phyloP scores from a whole-genome alignment of 345 rosid genomes.

The Citrus sinensis region DVS_A1.0 CM039164.1:4038501-4039000 shows the following conservation, averaged over 20 bases:
- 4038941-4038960: not conserved
- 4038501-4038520: not conserved
- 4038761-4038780: not conserved
- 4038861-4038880: not conserved
- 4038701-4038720: not conserved
- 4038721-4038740: not conserved
- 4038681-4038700: too few species aligned
- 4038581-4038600: not conserved
- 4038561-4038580: not conserved
- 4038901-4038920: not conserved
- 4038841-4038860: not conserved
- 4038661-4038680: not conserved
- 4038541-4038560: not conserved
- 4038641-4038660: not conserved
- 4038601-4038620: not conserved
- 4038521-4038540: not conserved
- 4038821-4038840: not conserved
- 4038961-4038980: not conserved
- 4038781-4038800: not conserved
- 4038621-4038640: not conserved
- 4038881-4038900: not conserved
- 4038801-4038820: not conserved
- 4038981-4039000: not conserved
- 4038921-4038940: not conserved
- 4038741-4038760: not conserved